Conservation (phyloP, 345 rosid species). For the Pistacia vera region DNA sequence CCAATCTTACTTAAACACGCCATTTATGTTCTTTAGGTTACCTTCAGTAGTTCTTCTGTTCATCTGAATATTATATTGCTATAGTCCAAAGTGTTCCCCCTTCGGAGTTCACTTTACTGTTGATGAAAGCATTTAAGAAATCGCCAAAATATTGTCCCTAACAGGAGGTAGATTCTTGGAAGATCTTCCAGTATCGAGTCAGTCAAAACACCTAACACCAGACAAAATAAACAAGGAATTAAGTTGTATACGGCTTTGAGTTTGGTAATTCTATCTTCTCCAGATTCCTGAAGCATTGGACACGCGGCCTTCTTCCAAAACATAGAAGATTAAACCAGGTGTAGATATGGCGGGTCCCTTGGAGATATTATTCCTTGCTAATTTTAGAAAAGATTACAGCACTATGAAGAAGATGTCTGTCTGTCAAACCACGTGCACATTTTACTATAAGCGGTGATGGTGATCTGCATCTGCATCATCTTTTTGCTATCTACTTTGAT, state of each 20-base stretch:
- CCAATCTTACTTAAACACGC: neutral
- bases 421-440: conserved; percentile 10
- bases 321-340: neutral
- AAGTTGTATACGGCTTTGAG: neutral
- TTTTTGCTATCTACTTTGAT: no score
- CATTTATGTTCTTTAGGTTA: neutral
- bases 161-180: neutral
- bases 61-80: no score
- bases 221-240: neutral
- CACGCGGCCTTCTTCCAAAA: conserved; percentile 3
- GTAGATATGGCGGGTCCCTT: neutral
- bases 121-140: neutral
- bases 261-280: neutral
- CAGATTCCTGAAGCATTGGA: neutral
- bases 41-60: no score
- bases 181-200: neutral
- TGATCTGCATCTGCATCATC: neutral
- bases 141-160: neutral
- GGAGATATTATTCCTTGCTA: neutral
- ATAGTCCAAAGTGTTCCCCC: neutral
- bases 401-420: neutral
- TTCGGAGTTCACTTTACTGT: neutral
- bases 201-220: neutral
- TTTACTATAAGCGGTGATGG: neutral
- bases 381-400: neutral